These are phyloP conservation scores for Canavalia gladiata DNA, from an alignment of 306 rosid species.

Conservation along the genomic window DNA sequence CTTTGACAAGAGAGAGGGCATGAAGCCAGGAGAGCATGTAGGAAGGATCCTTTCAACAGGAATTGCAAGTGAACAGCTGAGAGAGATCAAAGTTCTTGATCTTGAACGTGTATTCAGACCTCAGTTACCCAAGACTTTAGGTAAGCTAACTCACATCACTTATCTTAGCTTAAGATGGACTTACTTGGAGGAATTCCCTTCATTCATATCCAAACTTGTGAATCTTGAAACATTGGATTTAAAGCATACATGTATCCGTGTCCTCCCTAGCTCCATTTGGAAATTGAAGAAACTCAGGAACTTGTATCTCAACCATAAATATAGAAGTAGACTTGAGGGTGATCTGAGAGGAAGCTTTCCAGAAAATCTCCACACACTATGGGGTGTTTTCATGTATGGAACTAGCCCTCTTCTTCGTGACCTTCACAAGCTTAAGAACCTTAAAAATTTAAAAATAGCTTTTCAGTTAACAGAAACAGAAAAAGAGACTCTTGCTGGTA, in stretches of 20 bases:
- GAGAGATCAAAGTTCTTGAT: conserved; percentile 43
- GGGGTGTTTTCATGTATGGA: conserved; percentile 53
- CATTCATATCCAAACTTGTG: conserved; percentile 42
- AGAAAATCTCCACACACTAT: conserved; percentile 39
- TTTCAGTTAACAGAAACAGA: conserved; percentile 34
- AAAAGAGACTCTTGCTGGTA: neutral
- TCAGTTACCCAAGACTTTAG: conserved; percentile 41
- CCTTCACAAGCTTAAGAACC: conserved; percentile 43
- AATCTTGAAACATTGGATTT: conserved; percentile 55
- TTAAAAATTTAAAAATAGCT: conserved; percentile 49
- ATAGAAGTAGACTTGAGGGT: conserved; percentile 34
- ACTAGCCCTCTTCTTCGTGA: conserved; percentile 38
- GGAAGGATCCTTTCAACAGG: conserved; percentile 39
- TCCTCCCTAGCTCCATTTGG: conserved; percentile 54
- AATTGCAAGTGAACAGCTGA: conserved; percentile 40
- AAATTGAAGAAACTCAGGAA: conserved; percentile 45
- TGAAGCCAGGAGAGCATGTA: conserved; percentile 47
- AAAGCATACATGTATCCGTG: conserved; percentile 49
- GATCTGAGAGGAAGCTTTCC: conserved; percentile 25
- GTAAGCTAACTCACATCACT: conserved; percentile 35
- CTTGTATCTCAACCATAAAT: conserved; percentile 42
- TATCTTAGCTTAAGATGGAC: conserved; percentile 58
- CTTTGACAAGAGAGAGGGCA: conserved; percentile 54
- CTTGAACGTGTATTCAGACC: conserved; percentile 55
- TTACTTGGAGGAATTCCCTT: conserved; percentile 46